Conservation (phyloP, 805 yeast species). For the Kodamaea fukazawae region DNA sequence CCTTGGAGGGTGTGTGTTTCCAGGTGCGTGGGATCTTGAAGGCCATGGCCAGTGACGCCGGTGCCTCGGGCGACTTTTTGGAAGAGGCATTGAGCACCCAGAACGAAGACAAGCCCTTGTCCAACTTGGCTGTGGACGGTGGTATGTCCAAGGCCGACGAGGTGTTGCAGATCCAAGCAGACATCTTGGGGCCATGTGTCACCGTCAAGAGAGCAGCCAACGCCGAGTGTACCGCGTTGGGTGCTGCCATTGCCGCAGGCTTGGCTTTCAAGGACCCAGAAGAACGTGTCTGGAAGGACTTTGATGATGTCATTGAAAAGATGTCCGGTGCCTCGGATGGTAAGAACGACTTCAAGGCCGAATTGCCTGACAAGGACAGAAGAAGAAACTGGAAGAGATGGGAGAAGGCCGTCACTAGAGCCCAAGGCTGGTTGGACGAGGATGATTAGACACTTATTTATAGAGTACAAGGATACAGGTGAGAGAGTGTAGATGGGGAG, state of each 20-base stretch:
- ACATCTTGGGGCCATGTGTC: slow-evolving; percentile 83
- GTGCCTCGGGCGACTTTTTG: slow-evolving; percentile 55
- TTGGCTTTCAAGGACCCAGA: slow-evolving; percentile 47
- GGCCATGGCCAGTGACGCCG: slow-evolving; percentile 87
- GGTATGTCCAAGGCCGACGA: slow-evolving; percentile 92
- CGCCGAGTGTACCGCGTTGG: slow-evolving; percentile 90
- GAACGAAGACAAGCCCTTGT: slow-evolving; percentile 45
- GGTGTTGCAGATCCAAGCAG: slow-evolving; percentile 92
- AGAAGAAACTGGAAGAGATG: slow-evolving; percentile 67
- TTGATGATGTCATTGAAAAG: slow-evolving; percentile 60
- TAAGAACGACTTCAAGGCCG: slow-evolving; percentile 31
- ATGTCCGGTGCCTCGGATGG: slow-evolving; percentile 31
- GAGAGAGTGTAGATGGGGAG: background rate
- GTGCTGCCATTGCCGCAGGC: slow-evolving; percentile 96
- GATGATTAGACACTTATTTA: slow-evolving; percentile 7
- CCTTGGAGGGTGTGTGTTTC: slow-evolving; percentile 91
- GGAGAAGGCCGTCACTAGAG: slow-evolving; percentile 81
- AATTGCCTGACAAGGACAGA: slow-evolving; percentile 57
- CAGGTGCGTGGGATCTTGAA: slow-evolving; percentile 88
- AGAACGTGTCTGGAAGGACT: slow-evolving; percentile 69
- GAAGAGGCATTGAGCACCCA: slow-evolving; percentile 50
- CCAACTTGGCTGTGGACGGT: slow-evolving; percentile 79
- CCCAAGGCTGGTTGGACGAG: slow-evolving; percentile 73
- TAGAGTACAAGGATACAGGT: background rate
- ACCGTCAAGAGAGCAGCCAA: slow-evolving; percentile 77